Conservation (phyloP, 805 yeast genomes). For the Yamadazyma kitorensis region DNA sequence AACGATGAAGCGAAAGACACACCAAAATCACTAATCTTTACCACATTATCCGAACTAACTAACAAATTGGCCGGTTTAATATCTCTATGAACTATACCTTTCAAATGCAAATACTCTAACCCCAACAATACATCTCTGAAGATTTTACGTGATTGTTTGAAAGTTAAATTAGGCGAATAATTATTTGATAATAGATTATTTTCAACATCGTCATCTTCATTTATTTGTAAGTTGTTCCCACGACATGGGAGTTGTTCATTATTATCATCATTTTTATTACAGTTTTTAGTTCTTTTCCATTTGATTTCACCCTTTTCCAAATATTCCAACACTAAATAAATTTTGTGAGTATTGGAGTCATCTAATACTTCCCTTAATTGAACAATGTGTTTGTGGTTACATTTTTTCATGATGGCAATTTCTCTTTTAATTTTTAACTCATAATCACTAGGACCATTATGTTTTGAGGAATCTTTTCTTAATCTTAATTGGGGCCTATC, state of each 20-base stretch:
- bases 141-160: slow-evolving; percentile 64
- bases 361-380: slow-evolving; percentile 66
- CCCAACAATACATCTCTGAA: slow-evolving; percentile 85
- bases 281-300: slow-evolving; percentile 51
- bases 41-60: slow-evolving; percentile 64
- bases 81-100: slow-evolving; percentile 91
- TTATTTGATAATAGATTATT: slow-evolving; percentile 23
- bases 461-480: slow-evolving; percentile 19
- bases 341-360: slow-evolving; percentile 77
- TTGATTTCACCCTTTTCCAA: slow-evolving; percentile 86
- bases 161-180: slow-evolving; percentile 58
- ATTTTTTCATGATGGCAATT: slow-evolving; percentile 48
- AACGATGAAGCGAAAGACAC: slow-evolving; percentile 71
- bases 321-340: slow-evolving; percentile 86
- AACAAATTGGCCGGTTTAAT: slow-evolving; percentile 92
- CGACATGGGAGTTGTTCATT: slow-evolving; percentile 44
- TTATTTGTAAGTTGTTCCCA: slow-evolving; percentile 13
- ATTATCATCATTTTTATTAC: slow-evolving; percentile 1
- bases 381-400: slow-evolving; percentile 41
- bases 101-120: slow-evolving; percentile 83
- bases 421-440: slow-evolving; percentile 39
- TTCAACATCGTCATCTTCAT: slow-evolving; percentile 14
- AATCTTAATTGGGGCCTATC: slow-evolving; percentile 30
- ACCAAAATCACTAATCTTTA: slow-evolving; percentile 96
- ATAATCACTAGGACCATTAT: slow-evolving; percentile 22